A percentile compares a stretch with the other conserved stretches of the same genome.
phyloP scores from a whole-genome alignment of 2,329 filamentous ascomycete species.

The Colletotrichum graminicola region DNA sequence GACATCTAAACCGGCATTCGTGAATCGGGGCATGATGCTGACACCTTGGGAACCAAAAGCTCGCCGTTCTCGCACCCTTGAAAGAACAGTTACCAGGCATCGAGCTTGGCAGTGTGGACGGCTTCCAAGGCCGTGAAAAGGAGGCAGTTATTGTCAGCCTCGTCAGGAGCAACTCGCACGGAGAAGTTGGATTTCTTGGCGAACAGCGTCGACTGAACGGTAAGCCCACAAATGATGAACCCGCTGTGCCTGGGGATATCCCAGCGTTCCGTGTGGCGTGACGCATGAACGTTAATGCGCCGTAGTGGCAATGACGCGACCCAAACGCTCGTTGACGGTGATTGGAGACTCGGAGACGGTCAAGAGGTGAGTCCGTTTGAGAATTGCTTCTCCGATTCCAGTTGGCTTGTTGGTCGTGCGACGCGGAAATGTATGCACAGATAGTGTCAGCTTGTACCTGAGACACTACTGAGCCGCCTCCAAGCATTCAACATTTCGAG shows the following conservation, averaged over 20 bases:
- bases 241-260: constrained; percentile 18
- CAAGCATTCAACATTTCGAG: constrained; percentile 25
- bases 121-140: constrained; percentile 97
- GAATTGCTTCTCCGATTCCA: constrained; percentile 38
- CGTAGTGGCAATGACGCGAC: constrained; percentile 96
- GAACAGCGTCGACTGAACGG: constrained; percentile 95
- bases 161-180: constrained; percentile 89
- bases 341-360: constrained; percentile 96
- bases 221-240: constrained; percentile 58
- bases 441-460: constrained; percentile 19
- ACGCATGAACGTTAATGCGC: constrained; percentile 48
- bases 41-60: constrained; percentile 58
- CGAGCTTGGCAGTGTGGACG: constrained; percentile 96
- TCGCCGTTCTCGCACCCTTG: constrained; percentile 82
- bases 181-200: constrained; percentile 91
- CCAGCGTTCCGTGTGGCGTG: constrained; percentile 7
- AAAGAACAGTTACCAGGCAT: constrained; percentile 86
- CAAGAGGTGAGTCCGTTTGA: constrained; percentile 73
- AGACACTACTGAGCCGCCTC: constrained; percentile 36
- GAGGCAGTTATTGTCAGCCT: constrained; percentile 93
- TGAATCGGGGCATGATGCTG: constrained; percentile 39
- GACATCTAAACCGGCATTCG: background rate
- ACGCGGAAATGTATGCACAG: constrained; percentile 30
- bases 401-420: constrained; percentile 24
- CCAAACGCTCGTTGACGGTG: constrained; percentile 88